These are phyloP conservation scores for Extremus antarcticus DNA, from an alignment of 495 filamentous ascomycete genomes.

Conservation along the genomic window DNA sequence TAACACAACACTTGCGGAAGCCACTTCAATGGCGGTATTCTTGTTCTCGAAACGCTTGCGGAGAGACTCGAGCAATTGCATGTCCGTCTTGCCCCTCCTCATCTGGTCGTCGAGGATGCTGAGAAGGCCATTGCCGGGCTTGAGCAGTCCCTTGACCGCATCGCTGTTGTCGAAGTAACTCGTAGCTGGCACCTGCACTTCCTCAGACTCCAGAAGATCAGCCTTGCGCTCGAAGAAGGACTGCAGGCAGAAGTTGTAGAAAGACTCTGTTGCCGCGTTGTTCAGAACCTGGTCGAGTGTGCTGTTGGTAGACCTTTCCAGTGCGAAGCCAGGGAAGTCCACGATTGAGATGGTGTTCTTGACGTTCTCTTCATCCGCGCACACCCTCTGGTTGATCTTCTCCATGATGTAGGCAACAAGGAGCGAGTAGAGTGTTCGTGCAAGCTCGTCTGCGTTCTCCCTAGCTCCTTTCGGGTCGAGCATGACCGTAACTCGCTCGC, in stretches of 20 bases:
- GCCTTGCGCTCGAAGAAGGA: slow-evolving; percentile 92
- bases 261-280: slow-evolving; percentile 81
- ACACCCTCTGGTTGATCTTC: slow-evolving; percentile 78
- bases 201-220: slow-evolving; percentile 83
- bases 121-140: slow-evolving; percentile 81
- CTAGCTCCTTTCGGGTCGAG: slow-evolving; percentile 84
- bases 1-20: slow-evolving; percentile 51
- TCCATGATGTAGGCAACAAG: slow-evolving; percentile 90
- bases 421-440: slow-evolving; percentile 88
- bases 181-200: slow-evolving; percentile 75
- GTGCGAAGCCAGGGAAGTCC: slow-evolving; percentile 92
- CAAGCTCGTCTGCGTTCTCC: slow-evolving; percentile 84
- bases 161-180: slow-evolving; percentile 98
- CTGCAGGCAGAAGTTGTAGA: slow-evolving; percentile 88
- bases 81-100: slow-evolving; percentile 71
- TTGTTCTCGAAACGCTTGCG: slow-evolving; percentile 89
- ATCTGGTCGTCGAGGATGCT: slow-evolving; percentile 95
- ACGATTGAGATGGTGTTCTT: slow-evolving; percentile 88
- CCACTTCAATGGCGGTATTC: slow-evolving; percentile 76
- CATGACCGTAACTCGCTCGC: slow-evolving; percentile 95
- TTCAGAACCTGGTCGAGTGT: slow-evolving; percentile 85
- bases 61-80: slow-evolving; percentile 79
- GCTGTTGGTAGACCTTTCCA: slow-evolving; percentile 68
- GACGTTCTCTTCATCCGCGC: slow-evolving; percentile 77
- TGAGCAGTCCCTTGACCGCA: slow-evolving; percentile 78